Conservation (phyloP, 1,139 yeast genomes). For the Magnusiomyces tetraspermus region DNA sequence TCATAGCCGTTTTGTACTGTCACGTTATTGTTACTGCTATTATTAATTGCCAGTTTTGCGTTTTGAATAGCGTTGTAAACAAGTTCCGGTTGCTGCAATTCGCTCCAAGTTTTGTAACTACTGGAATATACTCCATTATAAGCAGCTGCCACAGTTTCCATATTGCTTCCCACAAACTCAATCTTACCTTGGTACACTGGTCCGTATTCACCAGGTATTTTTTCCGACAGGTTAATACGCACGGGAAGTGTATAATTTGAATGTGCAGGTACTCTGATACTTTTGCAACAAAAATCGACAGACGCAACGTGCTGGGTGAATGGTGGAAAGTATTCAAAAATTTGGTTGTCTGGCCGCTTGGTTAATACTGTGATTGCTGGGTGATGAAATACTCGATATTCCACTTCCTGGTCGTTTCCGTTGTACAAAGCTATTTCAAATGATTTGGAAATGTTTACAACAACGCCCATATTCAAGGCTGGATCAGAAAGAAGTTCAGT, state of each 20-base stretch:
- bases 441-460: background rate
- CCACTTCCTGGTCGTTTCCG: conserved; percentile 13
- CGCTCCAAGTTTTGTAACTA: conserved; percentile 6
- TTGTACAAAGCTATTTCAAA: conserved; percentile 9
- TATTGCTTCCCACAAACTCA: conserved; percentile 2
- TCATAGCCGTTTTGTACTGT: background rate
- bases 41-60: conserved; percentile 1
- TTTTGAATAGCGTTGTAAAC: background rate
- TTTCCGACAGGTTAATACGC: conserved; percentile 1
- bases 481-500: conserved; percentile 21
- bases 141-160: conserved; percentile 5
- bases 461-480: conserved; percentile 13
- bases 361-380: conserved; percentile 15
- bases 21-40: background rate
- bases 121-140: conserved; percentile 5
- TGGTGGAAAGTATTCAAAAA: conserved; percentile 14
- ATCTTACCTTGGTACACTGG: conserved; percentile 10
- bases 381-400: conserved; percentile 14
- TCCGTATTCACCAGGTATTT: background rate
- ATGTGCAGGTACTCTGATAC: conserved; percentile 6
- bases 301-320: background rate
- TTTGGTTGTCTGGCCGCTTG: background rate
- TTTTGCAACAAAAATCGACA: background rate
- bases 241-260: conserved; percentile 3
- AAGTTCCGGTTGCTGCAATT: conserved; percentile 4